phyloP scores from a whole-genome alignment of 2,329 filamentous ascomycete genomes.

The Chaetomiaceae sp. region DNA sequence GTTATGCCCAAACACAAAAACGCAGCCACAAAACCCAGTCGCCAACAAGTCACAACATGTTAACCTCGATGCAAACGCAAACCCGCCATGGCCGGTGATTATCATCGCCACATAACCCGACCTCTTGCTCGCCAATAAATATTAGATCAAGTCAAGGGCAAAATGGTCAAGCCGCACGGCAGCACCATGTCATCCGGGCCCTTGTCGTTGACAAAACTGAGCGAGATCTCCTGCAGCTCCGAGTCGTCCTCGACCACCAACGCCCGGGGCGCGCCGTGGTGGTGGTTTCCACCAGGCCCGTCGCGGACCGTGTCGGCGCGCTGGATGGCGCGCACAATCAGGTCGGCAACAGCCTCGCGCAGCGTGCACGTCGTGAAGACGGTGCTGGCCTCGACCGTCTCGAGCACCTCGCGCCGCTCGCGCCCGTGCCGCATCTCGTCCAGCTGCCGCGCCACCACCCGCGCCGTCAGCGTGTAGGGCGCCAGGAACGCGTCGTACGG shows the following conservation, averaged over 20 bases:
- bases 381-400: slow-evolving; percentile 20
- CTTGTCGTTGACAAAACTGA: slow-evolving; percentile 25
- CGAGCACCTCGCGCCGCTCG: slow-evolving; percentile 16
- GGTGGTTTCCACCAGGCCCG: background rate
- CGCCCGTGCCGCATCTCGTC: slow-evolving; percentile 7
- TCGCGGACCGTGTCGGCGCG: slow-evolving; percentile 11
- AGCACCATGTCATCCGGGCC: slow-evolving; percentile 20
- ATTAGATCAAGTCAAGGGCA: slow-evolving; percentile 21
- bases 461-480: slow-evolving; percentile 5
- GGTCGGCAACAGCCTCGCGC: slow-evolving; percentile 17
- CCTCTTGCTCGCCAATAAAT: no score
- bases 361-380: slow-evolving; percentile 23
- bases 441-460: slow-evolving; percentile 15
- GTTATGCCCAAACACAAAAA: no score
- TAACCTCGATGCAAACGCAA: no score
- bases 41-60: no score
- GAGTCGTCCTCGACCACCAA: slow-evolving; percentile 19
- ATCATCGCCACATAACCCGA: no score
- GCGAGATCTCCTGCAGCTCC: slow-evolving; percentile 23
- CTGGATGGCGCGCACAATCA: slow-evolving; percentile 21
- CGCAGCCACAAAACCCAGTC: no score
- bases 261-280: background rate
- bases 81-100: no score
- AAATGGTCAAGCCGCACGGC: slow-evolving; percentile 25
- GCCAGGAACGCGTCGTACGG: slow-evolving; percentile 9